Base-by-base conservation (phyloP, 495 filamentous ascomycete genomes). In the Pseudevernia furfuracea region DNA sequence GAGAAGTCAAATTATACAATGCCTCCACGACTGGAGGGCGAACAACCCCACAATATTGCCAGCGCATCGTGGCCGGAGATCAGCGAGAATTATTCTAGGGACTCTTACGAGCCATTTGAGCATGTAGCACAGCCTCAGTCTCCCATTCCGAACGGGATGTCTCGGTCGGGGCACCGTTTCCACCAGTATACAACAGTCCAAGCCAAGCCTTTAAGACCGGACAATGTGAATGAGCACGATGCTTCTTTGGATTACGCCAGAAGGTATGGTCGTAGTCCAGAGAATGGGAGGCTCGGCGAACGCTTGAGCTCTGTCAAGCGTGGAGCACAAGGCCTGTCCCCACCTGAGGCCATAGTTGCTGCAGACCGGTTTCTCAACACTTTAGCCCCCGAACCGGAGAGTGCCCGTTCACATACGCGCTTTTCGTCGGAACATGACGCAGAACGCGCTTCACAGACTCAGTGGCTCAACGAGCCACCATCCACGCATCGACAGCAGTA, bases 281-380 rank as follows among this genome's bases (percentile, higher is more conserved):
- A 77, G 63, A 68, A 77, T 67, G 71, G 70, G 14, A 69, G 70
- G 57, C 39, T 68, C 21, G 60, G 64, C 37, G 69, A 68, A 41
- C 61, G 61, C 25, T 58, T 58, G 25, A 66, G 28, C 38, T 57
- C 66, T 48, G 66, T 64, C 19, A 55, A 46, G 61, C 66, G 56
- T 36, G 65, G 21, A 39, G 34, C 43, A 38, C 44, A n/a, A 28
- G 49, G 36, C 36, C 36, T 41, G 25, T 55, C 65, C 38, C 61
- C 68, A 14, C 58, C 66, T 14, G 69, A 73, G 57, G 66, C 61
- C 23, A 66, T 68, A 39, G 70, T 68, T 62, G 75, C 75, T 30
- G 78, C 77, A 10, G 77, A 80, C 44, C 69, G 71, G 21, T 80
- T 81, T 48, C 66, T 80, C 10, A 74, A 74, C 44, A 69, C 73